phyloP scores from a whole-genome alignment of 371 early-diverging fungal species.

The Saksenaea oblongispora region DNA sequence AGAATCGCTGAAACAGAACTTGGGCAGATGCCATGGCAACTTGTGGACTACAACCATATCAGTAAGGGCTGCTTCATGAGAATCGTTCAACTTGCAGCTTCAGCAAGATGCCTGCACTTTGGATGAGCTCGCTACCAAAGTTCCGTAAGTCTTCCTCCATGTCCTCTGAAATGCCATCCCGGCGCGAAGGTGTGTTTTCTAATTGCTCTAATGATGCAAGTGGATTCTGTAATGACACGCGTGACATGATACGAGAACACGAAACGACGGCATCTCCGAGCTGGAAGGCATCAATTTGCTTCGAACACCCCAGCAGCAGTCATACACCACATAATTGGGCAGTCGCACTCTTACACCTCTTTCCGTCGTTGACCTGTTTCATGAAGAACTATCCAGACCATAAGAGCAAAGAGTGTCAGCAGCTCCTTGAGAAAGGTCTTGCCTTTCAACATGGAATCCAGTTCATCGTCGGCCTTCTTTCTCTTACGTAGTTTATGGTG shows the following conservation, averaged over 20 bases:
- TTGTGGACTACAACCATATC: slow-evolving; percentile 41
- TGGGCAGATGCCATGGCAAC: slow-evolving; percentile 95
- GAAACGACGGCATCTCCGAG: neutral
- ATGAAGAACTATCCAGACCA: no score
- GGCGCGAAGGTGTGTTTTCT: slow-evolving; percentile 63
- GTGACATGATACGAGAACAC: neutral
- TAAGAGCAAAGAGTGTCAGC: no score
- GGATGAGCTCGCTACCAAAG: slow-evolving; percentile 82
- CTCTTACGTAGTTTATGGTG: no score
- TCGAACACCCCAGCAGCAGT: no score
- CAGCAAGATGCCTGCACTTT: slow-evolving; percentile 83
- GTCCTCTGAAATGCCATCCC: slow-evolving; percentile 66
- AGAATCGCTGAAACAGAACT: slow-evolving; percentile 92
- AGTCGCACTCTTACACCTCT: no score
- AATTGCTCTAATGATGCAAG: slow-evolving; percentile 73
- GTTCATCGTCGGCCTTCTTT: no score
- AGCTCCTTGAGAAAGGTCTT: no score
- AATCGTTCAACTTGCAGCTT: slow-evolving; percentile 60
- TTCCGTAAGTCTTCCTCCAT: slow-evolving; percentile 76
- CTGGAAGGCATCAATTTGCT: neutral
- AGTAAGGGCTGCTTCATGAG: neutral
- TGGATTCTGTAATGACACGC: slow-evolving; percentile 54
- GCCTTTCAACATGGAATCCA: no score
- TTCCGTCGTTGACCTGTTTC: no score
- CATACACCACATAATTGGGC: no score